phyloP scores from a whole-genome alignment of 1,139 yeast genomes.

The Protomyces arabidopsidicola region DNA sequence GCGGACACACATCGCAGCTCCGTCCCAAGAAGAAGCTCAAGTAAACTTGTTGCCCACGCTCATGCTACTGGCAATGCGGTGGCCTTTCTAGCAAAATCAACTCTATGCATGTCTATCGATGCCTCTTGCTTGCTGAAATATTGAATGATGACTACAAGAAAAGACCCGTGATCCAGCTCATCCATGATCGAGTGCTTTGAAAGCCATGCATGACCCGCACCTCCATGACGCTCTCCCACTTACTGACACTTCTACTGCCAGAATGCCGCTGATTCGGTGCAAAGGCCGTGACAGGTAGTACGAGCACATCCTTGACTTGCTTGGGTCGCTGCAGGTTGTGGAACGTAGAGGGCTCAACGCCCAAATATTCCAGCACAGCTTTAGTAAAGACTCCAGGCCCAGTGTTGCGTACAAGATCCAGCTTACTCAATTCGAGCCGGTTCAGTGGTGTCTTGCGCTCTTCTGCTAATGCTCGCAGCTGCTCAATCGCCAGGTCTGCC shows the following conservation, averaged over 20 bases:
- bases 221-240: conserved; percentile 47
- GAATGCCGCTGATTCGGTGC: conserved; percentile 73
- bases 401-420: conserved; percentile 94
- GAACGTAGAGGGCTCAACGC: background rate
- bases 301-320: conserved; percentile 72
- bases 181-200: conserved; percentile 7
- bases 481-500: conserved; percentile 62
- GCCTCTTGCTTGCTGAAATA: background rate
- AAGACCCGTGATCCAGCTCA: background rate
- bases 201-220: conserved; percentile 24
- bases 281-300: conserved; percentile 79
- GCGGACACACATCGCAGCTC: conserved; percentile 96
- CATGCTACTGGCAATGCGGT: background rate
- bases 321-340: conserved; percentile 63
- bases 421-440: conserved; percentile 48
- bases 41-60: conserved; percentile 50
- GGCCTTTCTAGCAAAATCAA: background rate
- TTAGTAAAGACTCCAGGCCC: conserved; percentile 97
- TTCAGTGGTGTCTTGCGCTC: conserved; percentile 38
- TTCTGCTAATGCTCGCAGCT: conserved; percentile 34
- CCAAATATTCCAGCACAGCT: conserved; percentile 65
- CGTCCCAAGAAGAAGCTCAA: conserved; percentile 88
- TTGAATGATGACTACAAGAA: background rate
- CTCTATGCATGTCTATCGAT: background rate
- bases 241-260: conserved; percentile 61